phyloP scores from a whole-genome alignment of 2,329 filamentous ascomycete species.

The Nothophoma quercina region DNA sequence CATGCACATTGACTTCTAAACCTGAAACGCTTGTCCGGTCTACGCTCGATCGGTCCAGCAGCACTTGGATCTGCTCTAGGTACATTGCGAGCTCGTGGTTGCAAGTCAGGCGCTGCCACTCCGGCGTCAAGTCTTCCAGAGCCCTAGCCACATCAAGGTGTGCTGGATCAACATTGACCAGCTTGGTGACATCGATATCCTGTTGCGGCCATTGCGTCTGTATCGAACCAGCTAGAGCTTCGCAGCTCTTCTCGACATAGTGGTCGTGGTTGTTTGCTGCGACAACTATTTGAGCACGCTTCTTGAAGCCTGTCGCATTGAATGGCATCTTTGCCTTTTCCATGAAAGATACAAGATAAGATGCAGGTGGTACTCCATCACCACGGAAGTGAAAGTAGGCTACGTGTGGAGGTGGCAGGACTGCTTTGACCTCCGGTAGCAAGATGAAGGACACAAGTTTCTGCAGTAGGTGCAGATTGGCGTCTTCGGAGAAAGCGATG shows the following conservation, averaged over 20 bases:
- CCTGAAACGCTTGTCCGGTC: not conserved
- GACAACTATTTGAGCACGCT: slow-evolving; percentile 39
- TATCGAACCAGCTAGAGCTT: slow-evolving; percentile 52
- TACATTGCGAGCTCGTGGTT: slow-evolving; percentile 59
- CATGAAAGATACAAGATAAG: slow-evolving; percentile 9
- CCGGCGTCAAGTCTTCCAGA: slow-evolving; percentile 50
- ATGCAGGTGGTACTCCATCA: slow-evolving; percentile 33
- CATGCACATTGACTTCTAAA: not conserved
- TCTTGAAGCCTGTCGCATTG: slow-evolving; percentile 36
- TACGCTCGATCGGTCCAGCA: slow-evolving; percentile 29
- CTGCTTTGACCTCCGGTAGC: slow-evolving; percentile 48
- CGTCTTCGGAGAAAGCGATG: slow-evolving; percentile 52
- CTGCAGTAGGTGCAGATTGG: slow-evolving; percentile 53
- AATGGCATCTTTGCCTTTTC: slow-evolving; percentile 40
- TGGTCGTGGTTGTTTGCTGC: slow-evolving; percentile 30
- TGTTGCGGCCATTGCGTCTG: slow-evolving; percentile 48
- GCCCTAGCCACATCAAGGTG: slow-evolving; percentile 51
- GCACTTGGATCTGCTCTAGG: slow-evolving; percentile 53
- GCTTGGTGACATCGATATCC: slow-evolving; percentile 39
- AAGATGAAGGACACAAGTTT: slow-evolving; percentile 57
- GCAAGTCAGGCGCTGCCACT: slow-evolving; percentile 59
- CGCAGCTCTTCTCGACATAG: slow-evolving; percentile 41
- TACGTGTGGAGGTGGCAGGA: slow-evolving; percentile 48
- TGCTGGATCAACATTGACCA: slow-evolving; percentile 33
- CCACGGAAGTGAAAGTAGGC: slow-evolving; percentile 46